phyloP scores from a whole-genome alignment of 352 stramenopile genomes.

The Vaucheria bursata region DNA sequence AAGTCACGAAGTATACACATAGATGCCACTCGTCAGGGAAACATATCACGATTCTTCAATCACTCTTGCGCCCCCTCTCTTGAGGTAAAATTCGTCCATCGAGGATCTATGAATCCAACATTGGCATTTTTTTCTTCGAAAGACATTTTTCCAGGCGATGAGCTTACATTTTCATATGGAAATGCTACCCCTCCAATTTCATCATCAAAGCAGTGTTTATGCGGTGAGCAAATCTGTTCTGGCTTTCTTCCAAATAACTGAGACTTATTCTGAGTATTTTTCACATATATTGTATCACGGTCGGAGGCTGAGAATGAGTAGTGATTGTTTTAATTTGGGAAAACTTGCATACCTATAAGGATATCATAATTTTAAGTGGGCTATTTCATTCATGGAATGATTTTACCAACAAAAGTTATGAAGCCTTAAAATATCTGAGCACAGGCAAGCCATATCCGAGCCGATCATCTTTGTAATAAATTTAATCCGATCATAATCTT shows the following conservation, averaged over 20 bases:
- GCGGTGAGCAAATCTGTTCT: not conserved
- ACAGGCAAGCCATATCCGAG: too few relatives aligned
- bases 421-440: too few relatives aligned
- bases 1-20: conserved; percentile 14
- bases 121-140: conserved; percentile 35
- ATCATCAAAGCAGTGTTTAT: not conserved
- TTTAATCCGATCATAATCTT: too few relatives aligned
- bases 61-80: conserved; percentile 53
- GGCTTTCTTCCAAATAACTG: not conserved
- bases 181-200: not conserved
- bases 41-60: conserved; percentile 50
- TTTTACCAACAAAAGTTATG: too few relatives aligned
- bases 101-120: conserved; percentile 3
- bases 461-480: too few relatives aligned
- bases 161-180: conserved; percentile 38
- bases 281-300: too few relatives aligned
- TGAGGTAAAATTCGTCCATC: conserved; percentile 19
- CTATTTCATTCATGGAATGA: too few relatives aligned
- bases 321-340: too few relatives aligned
- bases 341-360: too few relatives aligned
- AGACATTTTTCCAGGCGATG: conserved; percentile 18
- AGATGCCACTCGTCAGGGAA: conserved; percentile 49
- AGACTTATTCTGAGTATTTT: too few relatives aligned
- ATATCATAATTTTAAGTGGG: too few relatives aligned
- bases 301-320: too few relatives aligned